Percentiles rank a stretch among this genome's conserved stretches.
These are phyloP conservation scores for Talaromyces wortmannii DNA, from an alignment of 495 filamentous ascomycete genomes.

Conservation along the genomic window DNA sequence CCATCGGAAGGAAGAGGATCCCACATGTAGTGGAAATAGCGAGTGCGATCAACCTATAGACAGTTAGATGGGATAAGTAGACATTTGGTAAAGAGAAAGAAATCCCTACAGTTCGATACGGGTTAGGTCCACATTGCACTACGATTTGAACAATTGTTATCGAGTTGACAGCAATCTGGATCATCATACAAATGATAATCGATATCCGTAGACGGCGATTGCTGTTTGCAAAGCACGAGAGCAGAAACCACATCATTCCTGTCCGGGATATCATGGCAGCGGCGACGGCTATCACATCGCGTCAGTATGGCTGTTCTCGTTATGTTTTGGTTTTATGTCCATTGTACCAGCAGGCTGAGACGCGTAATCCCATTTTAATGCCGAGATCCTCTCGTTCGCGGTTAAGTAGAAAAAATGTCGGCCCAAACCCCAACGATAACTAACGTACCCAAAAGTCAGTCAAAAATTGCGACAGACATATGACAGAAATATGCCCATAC, in stretches of 20 bases:
- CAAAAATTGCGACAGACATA: not conserved
- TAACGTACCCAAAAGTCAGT: not conserved
- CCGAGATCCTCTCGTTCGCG: conserved; percentile 8
- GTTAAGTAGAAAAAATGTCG: conserved; percentile 22
- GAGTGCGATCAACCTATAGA: conserved; percentile 17
- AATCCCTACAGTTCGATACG: conserved; percentile 18
- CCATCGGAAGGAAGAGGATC: conserved; percentile 25
- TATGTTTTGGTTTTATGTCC: too few relatives aligned
- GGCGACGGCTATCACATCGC: conserved; percentile 34
- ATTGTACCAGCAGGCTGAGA: conserved; percentile 21
- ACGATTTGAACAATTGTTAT: conserved; percentile 28
- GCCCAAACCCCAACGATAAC: conserved; percentile 25
- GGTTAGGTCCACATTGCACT: conserved; percentile 30
- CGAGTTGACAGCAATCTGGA: conserved; percentile 26
- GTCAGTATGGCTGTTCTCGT: not conserved
- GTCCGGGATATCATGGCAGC: conserved; percentile 34
- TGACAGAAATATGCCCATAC: conserved; percentile 5
- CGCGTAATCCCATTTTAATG: conserved; percentile 25
- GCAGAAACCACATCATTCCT: conserved; percentile 33
- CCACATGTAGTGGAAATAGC: conserved; percentile 37
- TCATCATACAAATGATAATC: conserved; percentile 22
- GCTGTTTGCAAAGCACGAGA: conserved; percentile 26
- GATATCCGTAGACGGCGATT: conserved; percentile 19
- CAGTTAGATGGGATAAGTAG: not conserved
- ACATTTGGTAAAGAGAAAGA: too few relatives aligned